Evolutionary conservation across 164 flowering plant genomes (phyloP), one percentile per base, ranked within the genome.

Genomic region (Kingdonia uniflora): DNA sequence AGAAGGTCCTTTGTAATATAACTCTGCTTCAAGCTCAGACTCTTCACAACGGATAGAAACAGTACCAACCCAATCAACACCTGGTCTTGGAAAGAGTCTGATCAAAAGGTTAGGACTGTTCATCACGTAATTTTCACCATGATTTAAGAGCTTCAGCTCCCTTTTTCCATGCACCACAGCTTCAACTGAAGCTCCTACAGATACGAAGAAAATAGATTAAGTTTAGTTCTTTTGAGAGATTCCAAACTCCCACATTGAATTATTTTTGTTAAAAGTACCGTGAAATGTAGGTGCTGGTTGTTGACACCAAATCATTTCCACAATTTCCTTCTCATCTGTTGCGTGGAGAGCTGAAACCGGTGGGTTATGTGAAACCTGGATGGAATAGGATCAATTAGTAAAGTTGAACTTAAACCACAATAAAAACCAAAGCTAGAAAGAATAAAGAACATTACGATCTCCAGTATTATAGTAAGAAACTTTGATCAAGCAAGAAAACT

Each of bases 361-460:
- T 14, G 97, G 96, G 56, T 87, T 96, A 72, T 91, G 96, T 0
- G 96, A 91, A 50, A 91, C 83, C 96, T 90, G 68, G 54, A 56
- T 24, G 17, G 14, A 51, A 33, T 25, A 17, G 21, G 13, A 29
- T 8, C 33, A 17, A 37, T 17, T 19, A 29, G 4, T 29, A 29
- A 4, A 3, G 8, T 3, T 8, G 4, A 4, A 29, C 8, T 29
- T 29, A 29, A 8, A 29, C 35, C 8, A n/a, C n/a, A n/a, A n/a
- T n/a, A n/a, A n/a, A n/a, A n/a, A n/a, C n/a, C n/a, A n/a, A n/a
- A n/a, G n/a, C n/a, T n/a, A n/a, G n/a, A n/a, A n/a, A n/a, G n/a
- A n/a, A n/a, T n/a, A n/a, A n/a, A n/a, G n/a, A n/a, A n/a, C n/a
- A n/a, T n/a, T n/a, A n/a, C n/a, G n/a, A n/a, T n/a, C n/a, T n/a